Base-by-base conservation (phyloP, 495 filamentous ascomycete genomes). In the Penicillium longicatenatum region DNA sequence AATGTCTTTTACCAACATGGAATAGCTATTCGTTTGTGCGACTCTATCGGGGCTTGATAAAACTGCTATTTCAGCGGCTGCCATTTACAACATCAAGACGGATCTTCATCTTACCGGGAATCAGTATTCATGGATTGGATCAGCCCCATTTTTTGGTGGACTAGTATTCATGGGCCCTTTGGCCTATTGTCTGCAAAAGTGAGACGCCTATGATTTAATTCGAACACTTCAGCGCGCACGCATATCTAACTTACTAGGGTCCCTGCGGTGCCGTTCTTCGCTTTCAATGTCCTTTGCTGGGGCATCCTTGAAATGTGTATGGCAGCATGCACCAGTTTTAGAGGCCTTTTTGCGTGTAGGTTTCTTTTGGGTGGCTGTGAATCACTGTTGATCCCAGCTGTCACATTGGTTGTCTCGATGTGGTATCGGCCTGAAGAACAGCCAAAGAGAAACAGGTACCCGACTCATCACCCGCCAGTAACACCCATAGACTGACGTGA, bases 391-490 rank as follows among this genome's bases (percentile, higher is more conserved):
- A 53, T 53, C 8, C 51, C 51, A 17, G 51, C 51, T n/a, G 51
- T 53, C 24, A 54, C 41, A 2, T 54, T 55, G 30, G 80, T 54
- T 31, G 52, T 54, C 11, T 53, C 51, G 0, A 53, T 53, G 51
- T 53, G 51, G 51, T 53, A 53, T 45, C 51, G 51, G 19, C 51
- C 51, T 19, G 51, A 53, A 22, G 51, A 53, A 21, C 51, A 53
- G 21, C 51, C 51, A 17, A 53, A 53, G 22, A 43, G 51, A 19
- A 53, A 53, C 24, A 53, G 51, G 51, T 53, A 26, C 2, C n/a
- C 19, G 8, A 33, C 2, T 19, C 19, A 26, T 4, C 26, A 0
- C 26, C 7, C 3, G 26, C 26, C 26, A 26, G 26, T 6, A 26
- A 26, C 26, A 26, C n/a, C n/a, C n/a, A n/a, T 4, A 26, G 3